A percentile compares a stretch with the other conserved stretches of the same genome.
These are phyloP conservation scores for Leccinum cinnamomeum DNA, from an alignment of 1,284 basidiomycete species.

Conservation along the genomic window DNA sequence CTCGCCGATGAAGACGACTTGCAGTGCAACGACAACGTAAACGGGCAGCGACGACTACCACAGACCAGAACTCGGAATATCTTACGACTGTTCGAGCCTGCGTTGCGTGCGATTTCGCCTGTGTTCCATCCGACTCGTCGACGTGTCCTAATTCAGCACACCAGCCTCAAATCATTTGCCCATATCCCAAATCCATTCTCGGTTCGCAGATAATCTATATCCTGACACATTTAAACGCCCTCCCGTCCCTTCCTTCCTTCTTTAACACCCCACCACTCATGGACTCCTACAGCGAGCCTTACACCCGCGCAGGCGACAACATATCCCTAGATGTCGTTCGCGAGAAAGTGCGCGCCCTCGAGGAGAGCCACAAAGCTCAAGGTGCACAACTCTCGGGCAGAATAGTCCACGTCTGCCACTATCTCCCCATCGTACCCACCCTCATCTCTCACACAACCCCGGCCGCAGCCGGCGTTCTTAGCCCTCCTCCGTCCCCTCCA, in stretches of 20 bases:
- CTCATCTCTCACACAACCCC: slow-evolving; percentile 51
- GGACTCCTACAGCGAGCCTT: slow-evolving; percentile 50
- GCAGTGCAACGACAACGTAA: background rate
- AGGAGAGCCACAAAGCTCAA: slow-evolving; percentile 65
- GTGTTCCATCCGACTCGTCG: background rate
- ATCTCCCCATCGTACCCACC: slow-evolving; percentile 68
- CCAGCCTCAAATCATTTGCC: slow-evolving; percentile 23
- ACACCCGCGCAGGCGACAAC: slow-evolving; percentile 38
- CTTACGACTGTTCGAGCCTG: too few species aligned
- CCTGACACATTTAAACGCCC: slow-evolving; percentile 22
- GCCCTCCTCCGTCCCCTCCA: slow-evolving; percentile 70
- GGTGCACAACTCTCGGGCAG: slow-evolving; percentile 77
- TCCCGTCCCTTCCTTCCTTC: background rate
- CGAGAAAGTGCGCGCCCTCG: slow-evolving; percentile 59
- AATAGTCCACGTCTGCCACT: slow-evolving; percentile 86
- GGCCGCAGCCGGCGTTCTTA: slow-evolving; percentile 51
- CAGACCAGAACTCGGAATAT: background rate
- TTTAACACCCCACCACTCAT: slow-evolving; percentile 30
- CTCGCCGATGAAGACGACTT: background rate
- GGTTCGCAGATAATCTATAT: slow-evolving; percentile 32
- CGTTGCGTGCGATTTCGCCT: background rate
- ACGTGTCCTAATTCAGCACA: slow-evolving; percentile 31
- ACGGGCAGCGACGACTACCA: slow-evolving; percentile 4
- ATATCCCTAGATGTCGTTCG: slow-evolving; percentile 56
- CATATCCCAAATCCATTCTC: slow-evolving; percentile 26